Conservation (phyloP, 108 stramenopile species). For the Aurantiochytrium sp. region DNA sequence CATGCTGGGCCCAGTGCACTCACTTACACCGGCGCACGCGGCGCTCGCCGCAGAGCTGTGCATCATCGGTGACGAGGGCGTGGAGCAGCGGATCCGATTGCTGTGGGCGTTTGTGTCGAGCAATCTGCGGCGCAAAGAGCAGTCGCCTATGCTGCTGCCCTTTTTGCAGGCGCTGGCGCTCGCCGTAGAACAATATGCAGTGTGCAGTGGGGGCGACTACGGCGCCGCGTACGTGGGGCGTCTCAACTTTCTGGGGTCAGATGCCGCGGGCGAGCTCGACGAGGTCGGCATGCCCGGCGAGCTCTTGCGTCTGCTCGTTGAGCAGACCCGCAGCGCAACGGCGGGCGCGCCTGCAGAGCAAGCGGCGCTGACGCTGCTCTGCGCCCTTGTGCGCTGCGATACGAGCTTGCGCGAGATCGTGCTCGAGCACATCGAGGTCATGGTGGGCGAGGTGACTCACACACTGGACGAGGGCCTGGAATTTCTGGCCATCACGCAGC, state of each 20-base stretch:
- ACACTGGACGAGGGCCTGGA: background rate
- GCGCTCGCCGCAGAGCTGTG: background rate
- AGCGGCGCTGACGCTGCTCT: background rate
- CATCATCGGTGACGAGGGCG: background rate
- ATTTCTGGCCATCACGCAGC: background rate
- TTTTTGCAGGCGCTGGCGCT: conserved; percentile 1
- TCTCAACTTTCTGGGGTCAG: background rate
- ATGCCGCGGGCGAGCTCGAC: background rate
- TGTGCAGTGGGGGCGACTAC: background rate
- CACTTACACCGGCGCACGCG: conserved; percentile 18
- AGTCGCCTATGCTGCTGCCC: background rate
- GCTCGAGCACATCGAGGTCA: background rate
- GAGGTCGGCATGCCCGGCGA: background rate
- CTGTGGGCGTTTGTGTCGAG: background rate
- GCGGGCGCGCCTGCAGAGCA: background rate
- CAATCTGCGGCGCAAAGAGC: background rate
- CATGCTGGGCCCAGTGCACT: conserved; percentile 2
- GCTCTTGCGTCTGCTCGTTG: background rate
- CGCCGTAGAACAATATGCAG: background rate
- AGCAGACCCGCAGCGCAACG: background rate
- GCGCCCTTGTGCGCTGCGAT: background rate
- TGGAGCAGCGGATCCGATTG: background rate
- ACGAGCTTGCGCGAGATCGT: background rate
- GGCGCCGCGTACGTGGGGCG: background rate
- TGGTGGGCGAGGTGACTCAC: background rate